A percentile compares a stretch with the other conserved stretches of the same genome.
Evolutionary conservation across 345 rosid species (phyloP).

Genomic region (Bruguiera gymnorhiza): DNA sequence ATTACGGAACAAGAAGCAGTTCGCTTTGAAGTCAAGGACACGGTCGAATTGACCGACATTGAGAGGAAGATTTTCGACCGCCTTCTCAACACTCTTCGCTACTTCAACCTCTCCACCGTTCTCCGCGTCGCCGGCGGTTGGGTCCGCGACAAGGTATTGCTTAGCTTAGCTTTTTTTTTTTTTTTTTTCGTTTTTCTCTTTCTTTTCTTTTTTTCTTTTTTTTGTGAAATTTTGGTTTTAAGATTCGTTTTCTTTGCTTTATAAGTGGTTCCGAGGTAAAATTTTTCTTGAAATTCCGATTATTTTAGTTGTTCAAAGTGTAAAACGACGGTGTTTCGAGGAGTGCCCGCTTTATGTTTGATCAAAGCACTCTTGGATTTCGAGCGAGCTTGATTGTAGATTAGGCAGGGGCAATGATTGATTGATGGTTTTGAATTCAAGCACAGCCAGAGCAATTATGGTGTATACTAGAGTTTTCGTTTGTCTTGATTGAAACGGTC

Average conservation of each 20-base stretch:
- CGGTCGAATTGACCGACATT: slow-evolving; percentile 53
- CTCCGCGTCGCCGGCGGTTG: slow-evolving; percentile 99
- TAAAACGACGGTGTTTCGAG: no score
- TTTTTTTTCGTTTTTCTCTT: not conserved
- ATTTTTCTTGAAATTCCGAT: no score
- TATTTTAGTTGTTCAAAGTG: no score
- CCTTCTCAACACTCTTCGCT: slow-evolving; percentile 58
- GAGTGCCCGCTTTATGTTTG: no score
- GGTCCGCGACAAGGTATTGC: slow-evolving; percentile 89
- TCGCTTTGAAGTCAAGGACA: slow-evolving; percentile 46
- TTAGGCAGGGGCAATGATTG: no score
- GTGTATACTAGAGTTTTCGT: not conserved
- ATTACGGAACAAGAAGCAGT: slow-evolving; percentile 15
- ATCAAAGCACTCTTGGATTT: no score
- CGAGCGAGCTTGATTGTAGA: no score
- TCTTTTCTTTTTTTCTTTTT: not conserved
- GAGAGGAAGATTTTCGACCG: slow-evolving; percentile 69
- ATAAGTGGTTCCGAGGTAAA: no score
- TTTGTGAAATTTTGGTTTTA: not conserved
- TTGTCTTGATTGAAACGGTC: not conserved
- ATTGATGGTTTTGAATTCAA: no score
- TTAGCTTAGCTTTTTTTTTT: not conserved
- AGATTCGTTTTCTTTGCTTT: not conserved
- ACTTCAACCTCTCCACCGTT: slow-evolving; percentile 61
- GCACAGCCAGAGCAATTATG: not conserved